phyloP scores from a whole-genome alignment of 768 basidiomycete species.

The Mycena metata region DNA sequence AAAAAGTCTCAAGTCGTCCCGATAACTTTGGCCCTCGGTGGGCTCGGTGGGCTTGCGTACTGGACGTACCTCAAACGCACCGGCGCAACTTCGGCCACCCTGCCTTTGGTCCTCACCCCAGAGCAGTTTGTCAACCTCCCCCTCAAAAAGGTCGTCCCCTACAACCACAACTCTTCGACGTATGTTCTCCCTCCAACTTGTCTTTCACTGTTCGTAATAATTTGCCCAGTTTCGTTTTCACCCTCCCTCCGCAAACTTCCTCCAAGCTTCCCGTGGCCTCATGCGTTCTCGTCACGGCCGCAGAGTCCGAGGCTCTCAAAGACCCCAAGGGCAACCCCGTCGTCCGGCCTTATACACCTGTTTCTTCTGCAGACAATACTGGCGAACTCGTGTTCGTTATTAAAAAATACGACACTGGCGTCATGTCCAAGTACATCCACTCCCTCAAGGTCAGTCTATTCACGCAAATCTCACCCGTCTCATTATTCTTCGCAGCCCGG shows the following conservation, averaged over 20 bases:
- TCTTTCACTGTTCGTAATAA: neutral
- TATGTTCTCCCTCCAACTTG: slow-evolving; percentile 45
- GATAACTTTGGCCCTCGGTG: slow-evolving; percentile 62
- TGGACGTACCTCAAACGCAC: slow-evolving; percentile 66
- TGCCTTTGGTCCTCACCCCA: slow-evolving; percentile 70
- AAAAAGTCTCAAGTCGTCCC: slow-evolving; percentile 59
- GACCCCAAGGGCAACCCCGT: slow-evolving; percentile 90
- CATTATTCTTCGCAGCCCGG: slow-evolving; percentile 63
- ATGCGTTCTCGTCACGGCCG: slow-evolving; percentile 82
- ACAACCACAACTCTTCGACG: slow-evolving; percentile 95
- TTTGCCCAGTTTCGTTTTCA: slow-evolving; percentile 76
- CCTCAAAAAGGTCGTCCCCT: slow-evolving; percentile 83
- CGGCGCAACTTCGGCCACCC: slow-evolving; percentile 26
- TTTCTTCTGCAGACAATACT: slow-evolving; percentile 79
- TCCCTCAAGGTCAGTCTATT: slow-evolving; percentile 65
- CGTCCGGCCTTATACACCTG: slow-evolving; percentile 93
- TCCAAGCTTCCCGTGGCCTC: slow-evolving; percentile 86
- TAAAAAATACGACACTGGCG: slow-evolving; percentile 88
- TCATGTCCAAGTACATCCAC: slow-evolving; percentile 88
- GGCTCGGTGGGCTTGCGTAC: slow-evolving; percentile 56
- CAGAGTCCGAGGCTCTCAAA: slow-evolving; percentile 72
- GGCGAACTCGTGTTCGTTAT: slow-evolving; percentile 87
- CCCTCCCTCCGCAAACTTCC: slow-evolving; percentile 82
- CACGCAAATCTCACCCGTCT: neutral
- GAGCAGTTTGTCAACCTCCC: slow-evolving; percentile 84